phyloP scores from a whole-genome alignment of 2,329 filamentous ascomycete species.

The Ceratocystis eucalypticola region DNA sequence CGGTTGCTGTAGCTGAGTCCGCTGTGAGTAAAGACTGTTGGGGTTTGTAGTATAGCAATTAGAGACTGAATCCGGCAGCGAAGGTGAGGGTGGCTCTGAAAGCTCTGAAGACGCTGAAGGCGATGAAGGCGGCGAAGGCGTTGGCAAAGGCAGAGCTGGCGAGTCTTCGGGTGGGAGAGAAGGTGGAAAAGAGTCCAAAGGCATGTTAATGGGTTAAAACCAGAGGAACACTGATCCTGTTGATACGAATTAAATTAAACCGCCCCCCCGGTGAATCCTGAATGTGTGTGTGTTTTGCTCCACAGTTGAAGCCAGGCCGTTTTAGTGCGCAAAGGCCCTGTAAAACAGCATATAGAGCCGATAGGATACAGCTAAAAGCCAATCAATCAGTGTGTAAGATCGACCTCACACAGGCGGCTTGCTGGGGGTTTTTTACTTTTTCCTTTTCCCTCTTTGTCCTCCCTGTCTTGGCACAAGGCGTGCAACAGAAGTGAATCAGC shows the following conservation, averaged over 20 bases:
- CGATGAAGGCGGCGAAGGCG: neutral
- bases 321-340: neutral
- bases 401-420: neutral
- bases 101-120: neutral
- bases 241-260: neutral
- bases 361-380: neutral
- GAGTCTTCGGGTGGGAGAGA: neutral
- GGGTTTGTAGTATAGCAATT: neutral
- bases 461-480: neutral
- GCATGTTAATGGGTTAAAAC: neutral
- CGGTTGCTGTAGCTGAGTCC: neutral
- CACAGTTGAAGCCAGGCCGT: neutral
- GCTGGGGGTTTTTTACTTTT: neutral
- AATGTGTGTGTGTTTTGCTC: neutral
- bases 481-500: slow-evolving; percentile 7
- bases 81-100: too few species aligned
- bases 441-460: neutral
- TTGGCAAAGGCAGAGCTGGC: neutral
- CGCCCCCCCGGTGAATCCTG: neutral
- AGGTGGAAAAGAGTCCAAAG: neutral
- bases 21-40: neutral
- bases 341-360: neutral
- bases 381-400: neutral
- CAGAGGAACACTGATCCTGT: neutral
- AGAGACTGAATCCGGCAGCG: slow-evolving; percentile 2